Conservation (phyloP, 225 moss, liverwort and hornwort genomes). For the Lunularia cruciata region DNA sequence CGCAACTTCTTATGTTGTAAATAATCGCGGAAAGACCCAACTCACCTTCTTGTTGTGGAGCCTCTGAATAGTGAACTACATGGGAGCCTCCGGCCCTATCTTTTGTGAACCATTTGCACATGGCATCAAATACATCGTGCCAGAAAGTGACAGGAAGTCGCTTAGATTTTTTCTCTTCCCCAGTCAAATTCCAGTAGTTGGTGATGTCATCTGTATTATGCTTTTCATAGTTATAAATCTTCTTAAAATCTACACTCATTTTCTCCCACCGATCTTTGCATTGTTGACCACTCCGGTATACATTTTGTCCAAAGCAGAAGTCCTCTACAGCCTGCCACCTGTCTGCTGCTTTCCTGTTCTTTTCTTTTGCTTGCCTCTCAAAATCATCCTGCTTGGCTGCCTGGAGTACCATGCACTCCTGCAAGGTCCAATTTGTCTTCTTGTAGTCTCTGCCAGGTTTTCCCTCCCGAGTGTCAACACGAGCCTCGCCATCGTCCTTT, state of each 20-base stretch:
- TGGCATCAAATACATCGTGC: slow-evolving; percentile 33
- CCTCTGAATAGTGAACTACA: slow-evolving; percentile 26
- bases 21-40: neutral
- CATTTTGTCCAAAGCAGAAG: slow-evolving; percentile 35
- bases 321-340: slow-evolving; percentile 46
- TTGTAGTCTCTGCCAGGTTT: slow-evolving; percentile 37
- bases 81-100: slow-evolving; percentile 28
- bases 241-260: slow-evolving; percentile 39
- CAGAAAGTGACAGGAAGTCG: slow-evolving; percentile 32
- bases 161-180: slow-evolving; percentile 35
- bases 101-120: slow-evolving; percentile 33
- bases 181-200: slow-evolving; percentile 37
- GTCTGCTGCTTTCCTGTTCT: slow-evolving; percentile 31
- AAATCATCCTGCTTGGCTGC: slow-evolving; percentile 37
- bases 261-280: slow-evolving; percentile 45
- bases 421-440: slow-evolving; percentile 38
- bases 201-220: slow-evolving; percentile 11
- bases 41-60: slow-evolving; percentile 37
- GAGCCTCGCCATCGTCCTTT: slow-evolving; percentile 27
- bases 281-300: slow-evolving; percentile 41
- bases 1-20: too few species aligned
- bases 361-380: slow-evolving; percentile 38
- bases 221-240: slow-evolving; percentile 33
- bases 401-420: slow-evolving; percentile 43
- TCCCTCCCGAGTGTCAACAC: slow-evolving; percentile 9